Percentiles rank a stretch among this genome's conserved stretches.
Evolutionary conservation across 1,284 basidiomycete species (phyloP).

Genomic region (Pterulicium gracile): DNA sequence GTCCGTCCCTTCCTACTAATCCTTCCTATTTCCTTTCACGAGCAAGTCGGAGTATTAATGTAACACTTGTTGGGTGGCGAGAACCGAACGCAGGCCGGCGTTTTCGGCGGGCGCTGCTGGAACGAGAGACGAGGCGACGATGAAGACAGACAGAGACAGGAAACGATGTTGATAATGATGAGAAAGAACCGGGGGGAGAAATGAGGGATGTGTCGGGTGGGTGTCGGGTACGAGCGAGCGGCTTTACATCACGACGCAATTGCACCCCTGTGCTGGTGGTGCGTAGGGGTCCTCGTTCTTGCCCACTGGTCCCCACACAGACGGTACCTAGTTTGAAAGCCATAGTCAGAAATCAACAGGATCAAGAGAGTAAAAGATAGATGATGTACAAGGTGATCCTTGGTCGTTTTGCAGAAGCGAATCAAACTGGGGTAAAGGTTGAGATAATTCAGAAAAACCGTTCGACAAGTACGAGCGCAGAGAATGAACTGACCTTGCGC

Average conservation of each 20-base stretch:
- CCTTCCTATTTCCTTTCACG: not conserved
- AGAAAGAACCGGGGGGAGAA: not conserved
- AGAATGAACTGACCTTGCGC: conserved; percentile 55
- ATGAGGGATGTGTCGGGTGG: not conserved
- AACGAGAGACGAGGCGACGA: no score
- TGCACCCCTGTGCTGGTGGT: conserved; percentile 12
- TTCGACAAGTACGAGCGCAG: conserved; percentile 5
- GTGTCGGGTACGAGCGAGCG: not conserved
- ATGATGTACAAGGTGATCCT: conserved; percentile 40
- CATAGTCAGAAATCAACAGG: not conserved
- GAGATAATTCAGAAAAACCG: conserved; percentile 6
- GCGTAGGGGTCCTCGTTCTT: conserved; percentile 43
- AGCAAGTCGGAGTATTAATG: no score
- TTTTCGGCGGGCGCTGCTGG: no score
- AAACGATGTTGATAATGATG: not conserved
- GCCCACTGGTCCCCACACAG: conserved; percentile 43
- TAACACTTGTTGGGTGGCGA: no score
- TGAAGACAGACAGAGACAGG: no score
- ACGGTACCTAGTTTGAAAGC: conserved; percentile 18
- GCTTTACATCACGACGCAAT: not conserved
- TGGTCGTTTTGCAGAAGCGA: conserved; percentile 38
- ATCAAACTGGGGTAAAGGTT: conserved; percentile 22
- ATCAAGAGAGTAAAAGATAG: conserved; percentile 11
- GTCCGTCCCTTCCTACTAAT: not conserved
- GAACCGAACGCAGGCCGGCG: no score